Base-by-base conservation (phyloP, 352 stramenopile species). In the Globisporangium spinosum region DNA sequence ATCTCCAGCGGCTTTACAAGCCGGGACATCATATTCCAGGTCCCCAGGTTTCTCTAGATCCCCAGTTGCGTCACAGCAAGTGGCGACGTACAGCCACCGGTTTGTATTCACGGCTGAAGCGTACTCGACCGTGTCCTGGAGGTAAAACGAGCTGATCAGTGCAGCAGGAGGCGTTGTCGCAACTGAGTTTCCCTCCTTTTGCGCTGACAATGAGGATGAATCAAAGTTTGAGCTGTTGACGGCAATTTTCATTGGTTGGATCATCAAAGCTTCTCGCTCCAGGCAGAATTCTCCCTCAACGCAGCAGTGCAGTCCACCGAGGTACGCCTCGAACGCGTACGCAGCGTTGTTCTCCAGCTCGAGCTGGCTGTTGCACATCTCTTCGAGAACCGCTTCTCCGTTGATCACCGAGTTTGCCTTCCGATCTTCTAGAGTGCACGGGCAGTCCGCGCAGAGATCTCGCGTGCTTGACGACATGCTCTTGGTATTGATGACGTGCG, bases 351-450 rank as follows among this genome's bases (percentile, higher is more conserved):
- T 43, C 49, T 60, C 47, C 2, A 12, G 22, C 20, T 63, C 17
- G n/a, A 68, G 63, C 25, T 64, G 63, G 6, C 8, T 40, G 35
- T 63, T 68, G 53, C 63, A 68, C 20, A 40, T 23, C 15, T 12
- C 54, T 17, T 34, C 17, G 1, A n/a, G 51, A 12, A 68, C 51
- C 3, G 9, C 34, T 45, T 62, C 54, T 3, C 54, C 63, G 34
- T 68, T 68, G 63, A 68, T 68, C 53, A 63, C 55, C 53, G 63
- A 25, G 23, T 62, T 68, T 13, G 53, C 38, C 32, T 67, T 67
- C 2, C 62, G 32, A 15, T 59, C 62, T 60, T 67, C 62, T 9
- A 67, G 23, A 3, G 62, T 68, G 54, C 63, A 68, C 10, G 54
- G 63, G 20, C 63, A 68, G 20, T 64, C 38, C 12, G 25, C n/a